Evolutionary conservation across 306 rosid species (phyloP), one percentile per base, ranked within the genome.

Genomic region (Datisca glomerata): DNA sequence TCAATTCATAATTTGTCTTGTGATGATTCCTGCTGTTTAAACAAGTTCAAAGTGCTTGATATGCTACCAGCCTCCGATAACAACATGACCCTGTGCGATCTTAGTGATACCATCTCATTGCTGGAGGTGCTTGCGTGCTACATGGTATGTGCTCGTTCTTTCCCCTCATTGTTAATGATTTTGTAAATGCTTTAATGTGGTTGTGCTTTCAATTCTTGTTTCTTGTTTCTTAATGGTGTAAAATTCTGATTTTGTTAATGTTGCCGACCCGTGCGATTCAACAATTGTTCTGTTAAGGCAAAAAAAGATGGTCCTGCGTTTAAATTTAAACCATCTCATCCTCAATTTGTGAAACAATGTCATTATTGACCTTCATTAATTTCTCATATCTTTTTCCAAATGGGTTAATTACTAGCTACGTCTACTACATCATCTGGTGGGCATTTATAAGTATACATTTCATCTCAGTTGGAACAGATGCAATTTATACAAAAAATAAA

Each of bases 91-190:
- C 29, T 70, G 12, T 69, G 74, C 17, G 52, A 51, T 49, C 61
- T 83, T 48, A 55, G 53, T 15, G 79, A 83, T 61, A 66, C 69
- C 40, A 45, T 79, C n/a, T 72, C 97, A 7, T 61, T 87, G 69
- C 61, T 87, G 73, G 97, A 87, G 79, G 65, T 87, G 38, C 67
- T 79, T 36, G 82, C 89, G 36, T 54, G 51, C 71, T 63, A 58
- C 61, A 61, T 45, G 94, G 96, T 87, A 79, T 51, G 51, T 10
- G 18, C 36, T 21, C n/a, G 21, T 61, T 28, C 18, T 24, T 41
- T 43, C n/a, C 36, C 17, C 37, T 34, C 33, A 17, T 32, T 56
- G 62, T 47, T 37, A 11, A 17, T 56, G 41, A 45, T 55, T 22
- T 35, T 55, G 18, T 49, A 20, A 15, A 14, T 22, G 22, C 16